Evolutionary conservation across 306 rosid genomes (phyloP), one percentile per base, ranked within the genome.

Genomic region (Nissolia schottii): DNA sequence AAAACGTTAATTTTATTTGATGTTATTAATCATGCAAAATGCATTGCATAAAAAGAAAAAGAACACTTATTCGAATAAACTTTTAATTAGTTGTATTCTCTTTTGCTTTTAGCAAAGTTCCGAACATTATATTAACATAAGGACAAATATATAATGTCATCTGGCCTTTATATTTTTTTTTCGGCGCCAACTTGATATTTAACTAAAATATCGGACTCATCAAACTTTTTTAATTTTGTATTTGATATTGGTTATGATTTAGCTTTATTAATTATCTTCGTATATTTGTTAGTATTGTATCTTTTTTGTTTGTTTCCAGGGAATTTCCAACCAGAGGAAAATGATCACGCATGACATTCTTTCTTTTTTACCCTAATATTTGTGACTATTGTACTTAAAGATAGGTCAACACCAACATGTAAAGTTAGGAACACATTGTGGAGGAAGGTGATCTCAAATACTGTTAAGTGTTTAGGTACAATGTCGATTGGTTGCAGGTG

Each of bases 401-500:
- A n/a, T n/a, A n/a, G n/a, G n/a, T n/a, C n/a, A n/a, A n/a, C n/a
- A 31, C 35, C 3, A 3, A 31, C 35, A 31, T 31, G 6, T 31
- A 31, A 0, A 7, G 0, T 31, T 1, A 31, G 35, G 1, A 31
- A 3, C 6, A 31, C 6, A 3, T 31, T 31, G 35, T 31, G 35
- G 35, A 31, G n/a, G 32, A 41, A 41, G 20, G 37, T 71, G 27
- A 16, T 5, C 38, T 40, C 14, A 40, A 28, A 57, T 2, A 10
- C 20, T 56, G 76, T 43, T 12, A 40, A 43, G 32, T 56, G 76
- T 43, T 12, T 57, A 43, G 32, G 67, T 71, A 71, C 5, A 58
- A 28, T 41, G 76, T 58, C 15, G 18, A 71, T 24, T 70, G 66
- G 57, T 70, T 58, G 67, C 34, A 57, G 19, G 56, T 56, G 55